These are phyloP conservation scores for Scenedesmus sp. DNA, from an alignment of 163 green algal genomes.

Conservation along the genomic window DNA sequence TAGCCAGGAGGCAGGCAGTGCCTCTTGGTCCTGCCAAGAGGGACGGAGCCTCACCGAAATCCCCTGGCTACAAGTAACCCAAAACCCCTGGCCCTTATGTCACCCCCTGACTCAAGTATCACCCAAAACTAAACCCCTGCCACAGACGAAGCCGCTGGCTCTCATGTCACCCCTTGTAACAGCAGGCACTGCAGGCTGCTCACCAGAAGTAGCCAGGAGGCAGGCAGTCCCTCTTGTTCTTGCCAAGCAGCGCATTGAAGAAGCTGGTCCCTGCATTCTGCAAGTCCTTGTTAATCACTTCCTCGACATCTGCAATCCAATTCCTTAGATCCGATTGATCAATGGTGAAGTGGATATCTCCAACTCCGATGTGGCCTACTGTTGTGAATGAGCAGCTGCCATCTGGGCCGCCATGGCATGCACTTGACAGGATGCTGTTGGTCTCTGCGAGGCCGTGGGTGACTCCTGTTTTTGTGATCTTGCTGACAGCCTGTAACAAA, in stretches of 20 bases:
- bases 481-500: background rate
- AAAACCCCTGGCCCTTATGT: too few relatives aligned
- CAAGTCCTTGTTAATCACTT: background rate
- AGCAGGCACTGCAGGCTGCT: background rate
- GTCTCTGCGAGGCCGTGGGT: background rate
- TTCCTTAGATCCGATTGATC: background rate
- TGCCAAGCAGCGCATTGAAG: background rate
- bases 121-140: too few relatives aligned
- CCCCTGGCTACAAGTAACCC: too few relatives aligned
- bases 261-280: background rate
- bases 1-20: background rate
- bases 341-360: slow-evolving; percentile 2
- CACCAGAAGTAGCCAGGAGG: background rate
- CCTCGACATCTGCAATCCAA: slow-evolving; percentile 12
- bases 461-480: background rate
- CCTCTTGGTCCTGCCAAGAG: background rate
- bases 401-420: background rate
- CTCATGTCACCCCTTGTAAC: too few relatives aligned
- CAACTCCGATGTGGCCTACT: background rate
- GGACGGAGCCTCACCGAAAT: too few relatives aligned
- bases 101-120: too few relatives aligned
- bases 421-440: slow-evolving; percentile 13
- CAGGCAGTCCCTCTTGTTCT: background rate
- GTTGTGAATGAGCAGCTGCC: background rate
- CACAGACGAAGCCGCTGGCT: too few relatives aligned